Evolutionary conservation across 352 stramenopile genomes (phyloP).

Genomic region (Aphanomyces cochlioides): DNA sequence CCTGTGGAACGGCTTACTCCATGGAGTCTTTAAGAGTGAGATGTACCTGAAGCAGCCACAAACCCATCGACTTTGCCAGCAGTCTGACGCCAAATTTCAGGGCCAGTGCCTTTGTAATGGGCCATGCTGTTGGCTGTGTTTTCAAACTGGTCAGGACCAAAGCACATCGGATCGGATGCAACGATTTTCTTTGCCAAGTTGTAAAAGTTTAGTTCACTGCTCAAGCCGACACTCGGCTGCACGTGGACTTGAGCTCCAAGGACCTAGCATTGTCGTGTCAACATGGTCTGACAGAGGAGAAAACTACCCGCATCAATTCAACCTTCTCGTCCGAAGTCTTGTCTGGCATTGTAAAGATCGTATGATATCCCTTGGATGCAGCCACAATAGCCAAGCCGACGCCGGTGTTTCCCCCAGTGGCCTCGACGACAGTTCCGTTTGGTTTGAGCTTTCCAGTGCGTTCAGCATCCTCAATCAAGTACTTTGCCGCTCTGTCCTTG

Average conservation of each 20-base stretch:
- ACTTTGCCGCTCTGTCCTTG: slow-evolving; percentile 92
- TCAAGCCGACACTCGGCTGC: slow-evolving; percentile 55
- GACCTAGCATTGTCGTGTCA: slow-evolving; percentile 8
- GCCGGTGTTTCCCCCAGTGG: slow-evolving; percentile 90
- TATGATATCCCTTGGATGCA: slow-evolving; percentile 80
- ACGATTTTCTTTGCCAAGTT: slow-evolving; percentile 61
- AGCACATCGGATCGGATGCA: slow-evolving; percentile 50
- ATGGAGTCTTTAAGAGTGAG: neutral
- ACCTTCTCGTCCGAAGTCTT: slow-evolving; percentile 72
- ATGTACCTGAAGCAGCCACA: slow-evolving; percentile 64
- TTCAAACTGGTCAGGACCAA: slow-evolving; percentile 50
- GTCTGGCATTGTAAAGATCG: slow-evolving; percentile 67
- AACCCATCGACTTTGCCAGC: slow-evolving; percentile 89
- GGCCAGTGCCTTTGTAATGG: slow-evolving; percentile 74
- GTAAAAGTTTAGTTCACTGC: slow-evolving; percentile 74
- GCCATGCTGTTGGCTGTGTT: slow-evolving; percentile 69
- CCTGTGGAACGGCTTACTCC: slow-evolving; percentile 35
- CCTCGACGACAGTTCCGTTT: slow-evolving; percentile 63
- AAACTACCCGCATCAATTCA: slow-evolving; percentile 59
- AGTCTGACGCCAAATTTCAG: slow-evolving; percentile 88
- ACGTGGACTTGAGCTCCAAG: slow-evolving; percentile 66
- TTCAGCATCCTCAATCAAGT: slow-evolving; percentile 92
- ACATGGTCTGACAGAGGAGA: neutral
- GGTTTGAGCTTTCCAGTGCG: slow-evolving; percentile 71
- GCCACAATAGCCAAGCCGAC: slow-evolving; percentile 88